A percentile compares a stretch with the other conserved stretches of the same genome.
Evolutionary conservation across 495 filamentous ascomycete species (phyloP).

Genomic region (Rhypophila decipiens): DNA sequence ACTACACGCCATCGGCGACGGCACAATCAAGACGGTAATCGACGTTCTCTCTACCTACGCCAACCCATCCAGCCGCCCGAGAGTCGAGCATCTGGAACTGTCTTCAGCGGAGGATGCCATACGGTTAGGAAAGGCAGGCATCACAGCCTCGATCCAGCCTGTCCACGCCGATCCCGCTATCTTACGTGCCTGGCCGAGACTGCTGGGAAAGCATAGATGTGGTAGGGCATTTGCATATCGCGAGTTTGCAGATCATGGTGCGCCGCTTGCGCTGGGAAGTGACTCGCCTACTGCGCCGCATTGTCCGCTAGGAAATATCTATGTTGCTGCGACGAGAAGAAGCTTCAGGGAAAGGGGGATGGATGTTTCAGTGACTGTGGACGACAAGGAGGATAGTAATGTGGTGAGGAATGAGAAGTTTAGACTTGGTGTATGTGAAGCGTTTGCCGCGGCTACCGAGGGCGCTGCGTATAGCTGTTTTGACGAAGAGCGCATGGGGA

Average conservation of each 20-base stretch:
- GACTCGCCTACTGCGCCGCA: slow-evolving; percentile 58
- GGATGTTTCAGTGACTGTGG: too few relatives aligned
- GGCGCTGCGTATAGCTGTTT: slow-evolving; percentile 55
- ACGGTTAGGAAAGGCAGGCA: slow-evolving; percentile 47
- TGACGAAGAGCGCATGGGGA: slow-evolving; percentile 46
- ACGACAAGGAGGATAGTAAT: slow-evolving; percentile 37
- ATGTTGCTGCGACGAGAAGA: slow-evolving; percentile 52
- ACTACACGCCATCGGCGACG: slow-evolving; percentile 61
- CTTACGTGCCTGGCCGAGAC: slow-evolving; percentile 50
- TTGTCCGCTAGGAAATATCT: slow-evolving; percentile 49
- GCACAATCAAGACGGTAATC: slow-evolving; percentile 48
- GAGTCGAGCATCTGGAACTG: slow-evolving; percentile 59
- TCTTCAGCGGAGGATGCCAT: slow-evolving; percentile 45
- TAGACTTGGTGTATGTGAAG: slow-evolving; percentile 43
- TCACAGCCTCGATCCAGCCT: slow-evolving; percentile 59
- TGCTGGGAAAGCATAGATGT: slow-evolving; percentile 48
- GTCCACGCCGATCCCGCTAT: slow-evolving; percentile 60
- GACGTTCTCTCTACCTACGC: slow-evolving; percentile 45
- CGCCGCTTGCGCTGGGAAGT: slow-evolving; percentile 50
- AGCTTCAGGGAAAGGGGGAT: slow-evolving; percentile 49
- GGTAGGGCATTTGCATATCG: slow-evolving; percentile 55
- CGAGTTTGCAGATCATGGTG: slow-evolving; percentile 50
- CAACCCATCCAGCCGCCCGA: slow-evolving; percentile 42
- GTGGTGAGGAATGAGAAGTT: slow-evolving; percentile 50
- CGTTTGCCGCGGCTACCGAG: slow-evolving; percentile 48